Evolutionary conservation across 2,329 filamentous ascomycete species (phyloP).

Genomic region (Claviceps sp.): DNA sequence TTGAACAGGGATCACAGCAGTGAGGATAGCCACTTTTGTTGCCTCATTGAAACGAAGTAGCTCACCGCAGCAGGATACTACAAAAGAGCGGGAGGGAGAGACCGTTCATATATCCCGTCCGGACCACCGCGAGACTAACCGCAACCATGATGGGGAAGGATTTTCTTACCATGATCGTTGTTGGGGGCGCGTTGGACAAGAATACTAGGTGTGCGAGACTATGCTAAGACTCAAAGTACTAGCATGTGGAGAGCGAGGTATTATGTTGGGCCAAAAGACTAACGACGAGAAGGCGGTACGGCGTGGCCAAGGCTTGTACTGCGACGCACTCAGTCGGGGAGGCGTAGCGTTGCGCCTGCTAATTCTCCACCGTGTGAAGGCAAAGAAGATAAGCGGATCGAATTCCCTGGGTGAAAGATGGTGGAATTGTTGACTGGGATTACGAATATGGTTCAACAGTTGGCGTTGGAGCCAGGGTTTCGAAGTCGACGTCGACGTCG

Average conservation of each 20-base stretch:
- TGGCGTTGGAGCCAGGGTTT: slow-evolving; percentile 5
- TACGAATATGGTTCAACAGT: slow-evolving; percentile 10
- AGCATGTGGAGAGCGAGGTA: slow-evolving; percentile 22
- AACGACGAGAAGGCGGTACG: slow-evolving; percentile 16
- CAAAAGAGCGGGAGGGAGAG: slow-evolving; percentile 14
- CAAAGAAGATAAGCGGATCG: slow-evolving; percentile 4
- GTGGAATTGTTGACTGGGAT: slow-evolving; percentile 10
- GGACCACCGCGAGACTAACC: slow-evolving; percentile 26
- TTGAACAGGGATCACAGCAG: slow-evolving; percentile 9
- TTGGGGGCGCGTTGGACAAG: slow-evolving; percentile 25
- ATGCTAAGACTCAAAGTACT: slow-evolving; percentile 22
- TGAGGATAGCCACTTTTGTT: slow-evolving; percentile 7
- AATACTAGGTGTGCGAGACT: slow-evolving; percentile 15
- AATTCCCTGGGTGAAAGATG: background rate
- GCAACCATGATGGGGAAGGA: slow-evolving; percentile 17
- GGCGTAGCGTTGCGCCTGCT: slow-evolving; percentile 17
- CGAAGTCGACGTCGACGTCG: slow-evolving; percentile 2
- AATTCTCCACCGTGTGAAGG: slow-evolving; percentile 19
- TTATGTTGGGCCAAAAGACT: slow-evolving; percentile 21
- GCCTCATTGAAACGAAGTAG: background rate
- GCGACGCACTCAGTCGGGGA: slow-evolving; percentile 11
- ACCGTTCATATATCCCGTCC: slow-evolving; percentile 32
- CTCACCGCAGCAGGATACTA: slow-evolving; percentile 8
- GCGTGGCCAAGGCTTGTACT: slow-evolving; percentile 10
- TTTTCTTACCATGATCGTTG: slow-evolving; percentile 36